A percentile compares a stretch with the other conserved stretches of the same genome.
Conservation (phyloP, 352 stramenopile species). For the Globisporangium viniferum region DNA sequence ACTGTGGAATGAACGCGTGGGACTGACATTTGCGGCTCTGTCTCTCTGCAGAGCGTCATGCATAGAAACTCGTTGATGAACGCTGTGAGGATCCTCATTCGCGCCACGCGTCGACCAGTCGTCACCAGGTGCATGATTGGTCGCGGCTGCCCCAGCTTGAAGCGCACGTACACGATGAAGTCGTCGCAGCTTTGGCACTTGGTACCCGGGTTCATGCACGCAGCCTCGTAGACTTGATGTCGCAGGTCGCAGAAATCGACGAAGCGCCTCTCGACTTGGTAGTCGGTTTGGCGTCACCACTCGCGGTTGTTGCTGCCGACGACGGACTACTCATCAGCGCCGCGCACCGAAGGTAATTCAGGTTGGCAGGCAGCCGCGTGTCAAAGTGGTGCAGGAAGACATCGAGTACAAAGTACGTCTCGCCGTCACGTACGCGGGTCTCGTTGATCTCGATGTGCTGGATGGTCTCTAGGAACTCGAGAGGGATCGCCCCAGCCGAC, state of each 20-base stretch:
- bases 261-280: slow-evolving; percentile 51
- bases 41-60: neutral
- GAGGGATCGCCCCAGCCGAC: neutral
- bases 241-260: slow-evolving; percentile 56
- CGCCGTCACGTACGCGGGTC: slow-evolving; percentile 9
- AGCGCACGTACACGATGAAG: slow-evolving; percentile 46
- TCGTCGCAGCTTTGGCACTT: slow-evolving; percentile 58
- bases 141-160: slow-evolving; percentile 4
- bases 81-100: neutral
- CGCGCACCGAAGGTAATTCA: neutral
- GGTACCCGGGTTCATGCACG: slow-evolving; percentile 40
- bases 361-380: slow-evolving; percentile 4
- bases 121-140: neutral
- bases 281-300: slow-evolving; percentile 22
- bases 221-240: slow-evolving; percentile 39
- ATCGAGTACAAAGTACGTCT: slow-evolving; percentile 12
- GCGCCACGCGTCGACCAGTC: neutral
- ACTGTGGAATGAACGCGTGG: neutral
- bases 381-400: slow-evolving; percentile 8
- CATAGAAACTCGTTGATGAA: slow-evolving; percentile 8
- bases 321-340: neutral
- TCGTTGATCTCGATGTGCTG: slow-evolving; percentile 13
- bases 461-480: slow-evolving; percentile 6
- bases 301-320: neutral
- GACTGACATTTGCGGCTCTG: neutral